phyloP scores from a whole-genome alignment of 75 land plant species.

The Pinus taeda region DNA sequence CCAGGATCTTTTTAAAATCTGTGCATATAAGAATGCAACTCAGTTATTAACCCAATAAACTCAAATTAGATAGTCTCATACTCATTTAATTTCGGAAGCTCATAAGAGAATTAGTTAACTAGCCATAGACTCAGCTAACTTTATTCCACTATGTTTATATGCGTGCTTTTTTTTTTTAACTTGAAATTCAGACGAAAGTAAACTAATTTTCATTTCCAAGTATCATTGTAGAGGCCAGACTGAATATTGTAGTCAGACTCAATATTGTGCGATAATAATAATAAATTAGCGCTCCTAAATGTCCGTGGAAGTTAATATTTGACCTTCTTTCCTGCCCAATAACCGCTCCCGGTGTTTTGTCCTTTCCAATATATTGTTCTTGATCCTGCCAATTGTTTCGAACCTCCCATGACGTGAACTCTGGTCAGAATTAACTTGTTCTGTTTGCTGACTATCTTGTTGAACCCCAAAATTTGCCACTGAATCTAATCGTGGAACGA shows the following conservation, averaged over 20 bases:
- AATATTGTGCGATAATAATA: background rate
- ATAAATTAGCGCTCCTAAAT: background rate
- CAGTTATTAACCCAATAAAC: too few species aligned
- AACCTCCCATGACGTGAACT: background rate
- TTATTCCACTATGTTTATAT: too few species aligned
- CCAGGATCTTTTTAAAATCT: too few species aligned
- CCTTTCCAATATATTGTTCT: slow-evolving; percentile 4
- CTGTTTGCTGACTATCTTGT: background rate
- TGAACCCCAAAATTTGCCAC: background rate
- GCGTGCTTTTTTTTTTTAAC: too few species aligned
- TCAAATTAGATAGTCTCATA: too few species aligned
- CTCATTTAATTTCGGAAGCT: too few species aligned
- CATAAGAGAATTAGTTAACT: too few species aligned
- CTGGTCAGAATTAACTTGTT: background rate
- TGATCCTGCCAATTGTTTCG: background rate
- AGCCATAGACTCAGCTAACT: too few species aligned
- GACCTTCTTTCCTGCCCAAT: slow-evolving; percentile 37
- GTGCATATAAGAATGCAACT: too few species aligned
- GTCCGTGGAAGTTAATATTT: background rate
- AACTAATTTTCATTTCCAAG: background rate
- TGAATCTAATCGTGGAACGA: slow-evolving; percentile 28
- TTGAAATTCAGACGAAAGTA: background rate
- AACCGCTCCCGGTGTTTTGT: slow-evolving; percentile 10
- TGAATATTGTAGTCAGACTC: background rate
- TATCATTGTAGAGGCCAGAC: background rate